These are phyloP conservation scores for Albophoma yamanashiensis DNA, from an alignment of 2,329 filamentous ascomycete genomes.

Conservation along the genomic window DNA sequence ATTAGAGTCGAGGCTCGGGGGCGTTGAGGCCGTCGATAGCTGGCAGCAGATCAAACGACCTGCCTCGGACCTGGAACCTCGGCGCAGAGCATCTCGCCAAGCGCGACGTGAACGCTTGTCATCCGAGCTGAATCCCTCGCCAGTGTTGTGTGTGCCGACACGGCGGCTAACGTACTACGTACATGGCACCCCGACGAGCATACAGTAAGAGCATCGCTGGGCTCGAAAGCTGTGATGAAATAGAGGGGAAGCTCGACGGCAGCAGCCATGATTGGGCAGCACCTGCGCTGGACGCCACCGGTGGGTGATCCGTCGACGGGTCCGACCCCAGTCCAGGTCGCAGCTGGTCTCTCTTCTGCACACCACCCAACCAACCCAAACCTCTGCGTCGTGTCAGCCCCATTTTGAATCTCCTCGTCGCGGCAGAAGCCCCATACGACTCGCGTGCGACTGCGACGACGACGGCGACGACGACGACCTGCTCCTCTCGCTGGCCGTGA, in stretches of 20 bases:
- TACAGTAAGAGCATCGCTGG: no score
- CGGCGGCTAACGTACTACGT: no score
- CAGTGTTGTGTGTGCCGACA: no score
- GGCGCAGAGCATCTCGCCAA: not conserved
- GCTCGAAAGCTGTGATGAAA: not conserved
- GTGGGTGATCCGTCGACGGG: not conserved
- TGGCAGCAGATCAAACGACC: no score
- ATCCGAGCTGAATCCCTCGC: not conserved
- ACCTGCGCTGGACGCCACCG: not conserved
- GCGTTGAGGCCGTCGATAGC: not conserved
- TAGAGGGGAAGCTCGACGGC: constrained; percentile 1
- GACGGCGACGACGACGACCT: not conserved
- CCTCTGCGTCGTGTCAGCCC: not conserved
- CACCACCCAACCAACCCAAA: not conserved
- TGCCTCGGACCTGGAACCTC: not conserved
- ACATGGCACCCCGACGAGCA: not conserved
- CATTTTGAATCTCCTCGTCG: not conserved
- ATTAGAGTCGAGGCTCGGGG: not conserved
- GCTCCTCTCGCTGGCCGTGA: constrained; percentile 7
- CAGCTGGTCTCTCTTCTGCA: constrained; percentile 6
- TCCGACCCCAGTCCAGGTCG: not conserved
- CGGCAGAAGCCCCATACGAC: not conserved
- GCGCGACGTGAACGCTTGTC: not conserved
- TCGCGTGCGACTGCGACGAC: not conserved
- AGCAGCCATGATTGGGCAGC: constrained; percentile 3